phyloP scores from a whole-genome alignment of 192 early-diverging fungal species.

The Bifiguratus adelaidae region DNA sequence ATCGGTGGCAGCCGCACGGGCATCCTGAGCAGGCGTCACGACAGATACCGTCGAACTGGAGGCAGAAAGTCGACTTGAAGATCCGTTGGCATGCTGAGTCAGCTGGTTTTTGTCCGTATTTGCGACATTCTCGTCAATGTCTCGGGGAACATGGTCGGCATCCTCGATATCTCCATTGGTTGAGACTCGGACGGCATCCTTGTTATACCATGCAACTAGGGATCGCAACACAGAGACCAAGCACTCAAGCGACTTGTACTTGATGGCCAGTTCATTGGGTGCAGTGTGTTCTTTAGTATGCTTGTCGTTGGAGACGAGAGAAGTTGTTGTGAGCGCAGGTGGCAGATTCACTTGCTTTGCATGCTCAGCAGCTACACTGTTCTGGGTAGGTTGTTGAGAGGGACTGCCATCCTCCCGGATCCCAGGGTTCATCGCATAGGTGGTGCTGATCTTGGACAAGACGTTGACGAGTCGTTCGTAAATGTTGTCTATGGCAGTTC shows the following conservation, averaged over 20 bases:
- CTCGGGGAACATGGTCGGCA: too few relatives aligned
- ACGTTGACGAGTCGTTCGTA: conserved; percentile 82
- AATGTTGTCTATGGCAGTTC: conserved; percentile 74
- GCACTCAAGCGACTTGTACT: conserved; percentile 47
- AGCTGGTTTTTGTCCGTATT: conserved; percentile 11
- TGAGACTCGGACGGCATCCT: conserved; percentile 20
- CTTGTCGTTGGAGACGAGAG: conserved; percentile 20
- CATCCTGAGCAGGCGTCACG: not conserved
- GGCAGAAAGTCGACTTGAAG: conserved; percentile 12
- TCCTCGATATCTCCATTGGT: conserved; percentile 9
- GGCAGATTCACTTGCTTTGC: conserved; percentile 21
- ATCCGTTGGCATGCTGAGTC: conserved; percentile 7
- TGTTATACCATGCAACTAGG: conserved; percentile 57
- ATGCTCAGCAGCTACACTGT: conserved; percentile 4
- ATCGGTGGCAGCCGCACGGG: conserved; percentile 33
- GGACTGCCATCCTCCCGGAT: not conserved
- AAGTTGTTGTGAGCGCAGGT: conserved; percentile 26
- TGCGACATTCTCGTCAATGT: conserved; percentile 5
- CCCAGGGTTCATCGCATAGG: conserved; percentile 6
- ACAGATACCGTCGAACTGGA: conserved; percentile 10
- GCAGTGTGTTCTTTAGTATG: conserved; percentile 4
- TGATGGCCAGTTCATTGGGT: conserved; percentile 29
- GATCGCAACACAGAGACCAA: conserved; percentile 50
- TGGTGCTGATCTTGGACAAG: conserved; percentile 47
- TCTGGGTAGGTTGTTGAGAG: conserved; percentile 3